A percentile compares a stretch with the other conserved stretches of the same genome.
phyloP scores from a whole-genome alignment of 176 grass and related monocot genomes.

The Ensete ventricosum region DNA sequence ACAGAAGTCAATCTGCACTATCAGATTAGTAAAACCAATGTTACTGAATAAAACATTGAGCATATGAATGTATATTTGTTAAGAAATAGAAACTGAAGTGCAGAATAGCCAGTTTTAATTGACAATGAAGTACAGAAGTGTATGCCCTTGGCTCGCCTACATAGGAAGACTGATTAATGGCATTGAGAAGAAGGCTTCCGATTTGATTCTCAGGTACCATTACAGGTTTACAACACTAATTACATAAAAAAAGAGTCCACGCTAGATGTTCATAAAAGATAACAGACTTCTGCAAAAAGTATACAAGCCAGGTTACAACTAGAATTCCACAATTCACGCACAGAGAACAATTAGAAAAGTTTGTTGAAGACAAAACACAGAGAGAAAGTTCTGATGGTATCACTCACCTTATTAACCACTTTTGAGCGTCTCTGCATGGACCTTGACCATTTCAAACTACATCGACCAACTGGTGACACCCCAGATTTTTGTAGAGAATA shows the following conservation, averaged over 20 bases:
- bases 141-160: background rate
- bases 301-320: background rate
- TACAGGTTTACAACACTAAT: background rate
- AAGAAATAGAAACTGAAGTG: no score
- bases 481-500: constrained; percentile 83
- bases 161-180: background rate
- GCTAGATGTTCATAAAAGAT: background rate
- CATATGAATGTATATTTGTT: no score
- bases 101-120: no score
- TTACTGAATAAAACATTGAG: no score
- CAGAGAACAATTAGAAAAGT: background rate
- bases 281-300: background rate
- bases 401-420: constrained; percentile 50
- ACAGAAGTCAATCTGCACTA: no score
- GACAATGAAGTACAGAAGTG: no score
- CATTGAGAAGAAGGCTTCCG: background rate
- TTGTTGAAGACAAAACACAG: background rate
- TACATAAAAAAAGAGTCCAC: background rate
- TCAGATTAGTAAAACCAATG: no score
- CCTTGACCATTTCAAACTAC: constrained; percentile 92
- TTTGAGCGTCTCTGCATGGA: constrained; percentile 72
- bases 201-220: background rate
- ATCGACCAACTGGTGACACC: constrained; percentile 36
- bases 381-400: background rate
- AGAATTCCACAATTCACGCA: background rate